Evolutionary conservation across 1,284 basidiomycete species (phyloP).

Genomic region (Tylopilus sp.): DNA sequence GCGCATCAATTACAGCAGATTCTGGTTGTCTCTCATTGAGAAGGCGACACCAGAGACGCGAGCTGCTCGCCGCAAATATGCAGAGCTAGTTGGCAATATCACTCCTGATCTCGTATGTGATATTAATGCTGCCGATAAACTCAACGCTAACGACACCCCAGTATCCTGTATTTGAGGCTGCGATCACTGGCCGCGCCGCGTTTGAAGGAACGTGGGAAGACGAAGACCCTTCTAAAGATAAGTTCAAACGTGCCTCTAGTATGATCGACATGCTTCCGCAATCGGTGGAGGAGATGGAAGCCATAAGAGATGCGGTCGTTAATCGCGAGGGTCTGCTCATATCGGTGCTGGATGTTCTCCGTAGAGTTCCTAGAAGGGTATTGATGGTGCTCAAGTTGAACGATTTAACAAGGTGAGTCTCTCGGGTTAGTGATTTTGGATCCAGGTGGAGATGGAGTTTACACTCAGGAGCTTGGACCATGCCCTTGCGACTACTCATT

Average conservation of each 20-base stretch:
- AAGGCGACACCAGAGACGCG: constrained; percentile 63
- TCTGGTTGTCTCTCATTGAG: constrained; percentile 87
- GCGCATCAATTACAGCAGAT: constrained; percentile 74
- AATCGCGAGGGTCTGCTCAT: constrained; percentile 77
- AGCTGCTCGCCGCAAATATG: constrained; percentile 77
- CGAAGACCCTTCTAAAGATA: constrained; percentile 33
- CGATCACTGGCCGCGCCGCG: constrained; percentile 66
- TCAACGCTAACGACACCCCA: constrained; percentile 33
- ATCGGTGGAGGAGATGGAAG: constrained; percentile 70
- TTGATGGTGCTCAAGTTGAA: constrained; percentile 87
- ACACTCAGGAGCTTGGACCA: constrained; percentile 62
- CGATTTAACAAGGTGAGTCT: constrained; percentile 67
- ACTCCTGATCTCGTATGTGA: constrained; percentile 73
- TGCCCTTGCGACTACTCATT: constrained; percentile 73
- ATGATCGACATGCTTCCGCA: constrained; percentile 74
- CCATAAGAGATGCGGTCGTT: constrained; percentile 78
- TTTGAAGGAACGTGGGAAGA: constrained; percentile 58
- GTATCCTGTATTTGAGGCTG: constrained; percentile 88
- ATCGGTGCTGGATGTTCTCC: constrained; percentile 81
- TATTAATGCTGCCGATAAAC: not conserved
- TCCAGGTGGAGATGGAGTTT: not conserved
- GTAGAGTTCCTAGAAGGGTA: constrained; percentile 80
- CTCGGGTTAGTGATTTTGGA: not conserved
- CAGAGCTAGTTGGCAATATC: constrained; percentile 86
- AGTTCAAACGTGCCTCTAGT: constrained; percentile 62